Evolutionary conservation across 2,329 filamentous ascomycete species (phyloP).

Genomic region (Aspergillus pseudoterreus): DNA sequence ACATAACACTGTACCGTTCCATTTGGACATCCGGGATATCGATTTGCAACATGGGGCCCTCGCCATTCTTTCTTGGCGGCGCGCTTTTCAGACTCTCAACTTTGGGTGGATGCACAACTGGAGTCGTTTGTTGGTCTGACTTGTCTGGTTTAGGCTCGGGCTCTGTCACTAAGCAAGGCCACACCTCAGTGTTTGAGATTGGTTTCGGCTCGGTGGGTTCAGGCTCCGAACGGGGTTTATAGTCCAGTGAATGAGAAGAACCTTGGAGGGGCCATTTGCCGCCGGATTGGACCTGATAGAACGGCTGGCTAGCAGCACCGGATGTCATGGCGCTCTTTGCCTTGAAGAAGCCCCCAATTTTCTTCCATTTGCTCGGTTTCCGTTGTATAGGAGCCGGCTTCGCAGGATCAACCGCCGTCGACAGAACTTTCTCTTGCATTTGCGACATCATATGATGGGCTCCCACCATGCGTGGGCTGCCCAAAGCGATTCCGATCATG

Average conservation of each 20-base stretch:
- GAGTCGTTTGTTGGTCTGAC: constrained; percentile 13
- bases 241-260: constrained; percentile 19
- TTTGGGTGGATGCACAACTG: neutral
- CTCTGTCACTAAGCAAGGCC: constrained; percentile 19
- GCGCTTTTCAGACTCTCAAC: neutral
- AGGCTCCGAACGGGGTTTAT: constrained; percentile 4
- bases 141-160: constrained; percentile 19
- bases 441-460: constrained; percentile 14
- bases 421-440: constrained; percentile 12
- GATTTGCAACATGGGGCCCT: constrained; percentile 58
- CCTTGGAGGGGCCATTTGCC: constrained; percentile 19
- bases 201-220: constrained; percentile 6
- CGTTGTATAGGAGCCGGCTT: constrained; percentile 19
- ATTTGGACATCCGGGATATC: constrained; percentile 76
- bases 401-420: constrained; percentile 9
- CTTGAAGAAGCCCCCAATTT: constrained; percentile 43
- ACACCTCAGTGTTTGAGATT: constrained; percentile 12
- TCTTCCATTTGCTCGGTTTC: constrained; percentile 46
- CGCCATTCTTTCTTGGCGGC: constrained; percentile 5
- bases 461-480: constrained; percentile 56
- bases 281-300: constrained; percentile 25
- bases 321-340: constrained; percentile 29
- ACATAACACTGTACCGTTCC: constrained; percentile 95
- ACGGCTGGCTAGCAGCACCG: constrained; percentile 16
- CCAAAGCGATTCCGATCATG: constrained; percentile 70